A percentile compares a stretch with the other conserved stretches of the same genome.
Conservation (phyloP, 805 yeast genomes). For the Ogataea thermomethanolica region DNA sequence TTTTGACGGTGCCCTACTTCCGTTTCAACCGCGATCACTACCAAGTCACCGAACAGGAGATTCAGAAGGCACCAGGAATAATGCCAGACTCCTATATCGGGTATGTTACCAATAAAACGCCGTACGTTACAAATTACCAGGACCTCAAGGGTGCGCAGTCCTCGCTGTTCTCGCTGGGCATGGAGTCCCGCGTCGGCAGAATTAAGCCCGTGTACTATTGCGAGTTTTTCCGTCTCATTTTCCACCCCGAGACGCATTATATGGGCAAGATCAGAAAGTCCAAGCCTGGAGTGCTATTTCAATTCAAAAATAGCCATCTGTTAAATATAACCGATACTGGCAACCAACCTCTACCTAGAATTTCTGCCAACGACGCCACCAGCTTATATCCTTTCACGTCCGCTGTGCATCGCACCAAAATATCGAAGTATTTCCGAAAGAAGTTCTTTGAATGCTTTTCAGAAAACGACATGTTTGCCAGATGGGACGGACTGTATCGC, state of each 20-base stretch:
- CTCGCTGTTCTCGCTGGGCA: constrained; percentile 16
- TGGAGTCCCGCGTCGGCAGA: constrained; percentile 5
- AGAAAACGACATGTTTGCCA: constrained; percentile 2
- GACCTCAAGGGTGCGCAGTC: constrained; percentile 25
- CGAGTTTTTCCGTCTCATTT: constrained; percentile 23
- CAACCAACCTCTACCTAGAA: not conserved
- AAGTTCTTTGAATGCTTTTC: constrained; percentile 19
- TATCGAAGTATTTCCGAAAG: constrained; percentile 20
- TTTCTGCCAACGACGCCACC: not conserved
- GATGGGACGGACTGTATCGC: constrained; percentile 28
- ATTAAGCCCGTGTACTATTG: constrained; percentile 17
- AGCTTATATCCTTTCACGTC: constrained; percentile 21
- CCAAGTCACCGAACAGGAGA: constrained; percentile 8
- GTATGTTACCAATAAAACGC: constrained; percentile 12
- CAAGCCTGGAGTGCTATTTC: constrained; percentile 28
- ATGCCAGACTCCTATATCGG: constrained; percentile 17
- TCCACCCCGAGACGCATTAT: constrained; percentile 22
- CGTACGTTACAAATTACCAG: constrained; percentile 10
- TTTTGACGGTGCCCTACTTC: constrained; percentile 3
- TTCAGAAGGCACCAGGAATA: constrained; percentile 12
- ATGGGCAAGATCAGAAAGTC: constrained; percentile 31
- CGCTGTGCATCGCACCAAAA: constrained; percentile 26
- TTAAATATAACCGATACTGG: constrained; percentile 18
- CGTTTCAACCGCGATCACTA: constrained; percentile 9
- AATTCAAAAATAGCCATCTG: constrained; percentile 17